Evolutionary conservation across 2,329 filamentous ascomycete genomes (phyloP), one percentile per base, ranked within the genome.

Genomic region (Waltergamsia citrina): DNA sequence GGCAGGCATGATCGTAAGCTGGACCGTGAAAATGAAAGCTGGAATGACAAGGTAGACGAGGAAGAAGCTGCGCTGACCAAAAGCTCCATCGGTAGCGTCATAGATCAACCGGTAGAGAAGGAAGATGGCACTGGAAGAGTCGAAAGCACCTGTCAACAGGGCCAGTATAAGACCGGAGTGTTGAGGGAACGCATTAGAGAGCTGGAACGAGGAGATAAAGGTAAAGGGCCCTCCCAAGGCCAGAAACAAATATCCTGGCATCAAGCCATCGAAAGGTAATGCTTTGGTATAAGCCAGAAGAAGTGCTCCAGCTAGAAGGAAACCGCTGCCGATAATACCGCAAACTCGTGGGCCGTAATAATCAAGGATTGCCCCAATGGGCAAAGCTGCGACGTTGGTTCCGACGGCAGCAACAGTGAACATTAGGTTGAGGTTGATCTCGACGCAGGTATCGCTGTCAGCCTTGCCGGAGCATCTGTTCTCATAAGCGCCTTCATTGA

Each of bases 381-480:
- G 85, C 6, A 94, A 67, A 10, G 88, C 87, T 26, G 78, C 85
- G 10, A 94, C 81, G 48, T 94, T 94, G 25, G 87, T 93, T 6
- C 75, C 82, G 8, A 94, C 86, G 11, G 86, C 87, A 10, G 87
- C 87, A 26, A 87, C 72, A 6, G 86, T 93, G 65, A 94, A 94
- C 84, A 94, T 94, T 44, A 94, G 64, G 54, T 94, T 94, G 37
- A 94, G 69, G 38, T 68, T 69, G 34, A 78, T 73, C 38, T 56
- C 53, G 28, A 73, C 38, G 66, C 59, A 51, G 56, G 72, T n/a
- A 54, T 48, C 44, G 15, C 38, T 38, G 16, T 46, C 38, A 12
- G 43, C 48, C 8, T 42, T 50, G 24, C 50, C 51, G 27, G 51
- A 41, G 50, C 85, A 92, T 22, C 67, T 57, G 32, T 83, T 67